These are phyloP conservation scores for Epichloe festucae DNA, from an alignment of 2,329 filamentous ascomycete genomes.

Conservation along the genomic window DNA sequence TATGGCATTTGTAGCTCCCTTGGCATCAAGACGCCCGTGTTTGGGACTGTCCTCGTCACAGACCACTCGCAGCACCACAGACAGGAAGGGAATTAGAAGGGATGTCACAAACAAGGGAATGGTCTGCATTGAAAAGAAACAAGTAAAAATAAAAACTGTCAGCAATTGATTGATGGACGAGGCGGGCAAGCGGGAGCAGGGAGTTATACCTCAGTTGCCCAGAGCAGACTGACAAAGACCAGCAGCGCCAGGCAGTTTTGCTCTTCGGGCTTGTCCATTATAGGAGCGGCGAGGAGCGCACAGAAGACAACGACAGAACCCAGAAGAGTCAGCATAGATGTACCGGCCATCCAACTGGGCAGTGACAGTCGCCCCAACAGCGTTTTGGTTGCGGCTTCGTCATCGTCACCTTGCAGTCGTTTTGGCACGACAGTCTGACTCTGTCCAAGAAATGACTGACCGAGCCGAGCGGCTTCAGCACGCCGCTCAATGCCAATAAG, in stretches of 20 bases:
- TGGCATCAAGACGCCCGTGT: conserved; percentile 61
- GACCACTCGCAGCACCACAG: conserved; percentile 75
- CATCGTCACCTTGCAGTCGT: conserved; percentile 75
- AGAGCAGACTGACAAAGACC: conserved; percentile 83
- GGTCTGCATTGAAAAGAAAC: conserved; percentile 38
- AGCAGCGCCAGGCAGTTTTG: conserved; percentile 93
- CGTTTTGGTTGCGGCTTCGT: conserved; percentile 45
- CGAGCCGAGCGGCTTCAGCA: conserved; percentile 85
- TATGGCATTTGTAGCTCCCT: conserved; percentile 68
- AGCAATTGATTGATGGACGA: conserved; percentile 1
- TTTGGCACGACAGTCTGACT: conserved; percentile 55
- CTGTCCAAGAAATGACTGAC: conserved; percentile 67
- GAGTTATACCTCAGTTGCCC: conserved; percentile 78
- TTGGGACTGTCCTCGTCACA: conserved; percentile 48
- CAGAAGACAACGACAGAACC: conserved; percentile 61
- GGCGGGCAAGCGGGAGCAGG: background rate
- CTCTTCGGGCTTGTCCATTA: conserved; percentile 79
- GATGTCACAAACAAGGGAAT: conserved; percentile 97
- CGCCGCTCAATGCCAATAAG: conserved; percentile 97
- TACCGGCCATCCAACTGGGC: conserved; percentile 73
- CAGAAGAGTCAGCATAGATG: conserved; percentile 66
- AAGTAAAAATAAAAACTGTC: background rate
- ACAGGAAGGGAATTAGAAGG: conserved; percentile 83
- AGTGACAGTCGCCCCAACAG: conserved; percentile 66
- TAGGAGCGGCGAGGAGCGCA: conserved; percentile 59